Conservation (phyloP, 805 yeast species). For the Yarrowia osloensis region DNA sequence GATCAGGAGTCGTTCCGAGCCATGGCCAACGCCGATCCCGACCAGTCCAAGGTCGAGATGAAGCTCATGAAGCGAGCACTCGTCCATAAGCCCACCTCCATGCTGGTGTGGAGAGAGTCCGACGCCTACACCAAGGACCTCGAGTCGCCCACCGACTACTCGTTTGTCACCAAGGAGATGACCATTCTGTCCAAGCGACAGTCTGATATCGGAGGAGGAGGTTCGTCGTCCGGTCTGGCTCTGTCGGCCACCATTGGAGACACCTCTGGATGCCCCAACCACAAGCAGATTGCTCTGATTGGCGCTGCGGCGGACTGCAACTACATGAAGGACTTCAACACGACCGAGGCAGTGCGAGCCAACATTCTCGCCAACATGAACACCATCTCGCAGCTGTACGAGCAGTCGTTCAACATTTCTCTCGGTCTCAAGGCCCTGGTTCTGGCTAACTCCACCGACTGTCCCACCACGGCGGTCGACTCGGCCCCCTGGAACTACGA, state of each 20-base stretch:
- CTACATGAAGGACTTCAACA: slow-evolving; percentile 39
- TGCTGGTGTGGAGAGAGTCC: slow-evolving; percentile 30
- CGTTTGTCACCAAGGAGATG: slow-evolving; percentile 26
- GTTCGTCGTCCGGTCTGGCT: slow-evolving; percentile 38
- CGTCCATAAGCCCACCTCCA: slow-evolving; percentile 32
- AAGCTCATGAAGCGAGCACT: slow-evolving; percentile 31
- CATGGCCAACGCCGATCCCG: slow-evolving; percentile 26
- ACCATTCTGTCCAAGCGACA: slow-evolving; percentile 29
- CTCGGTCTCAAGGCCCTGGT: slow-evolving; percentile 42
- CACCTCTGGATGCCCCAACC: slow-evolving; percentile 42
- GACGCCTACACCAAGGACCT: slow-evolving; percentile 4
- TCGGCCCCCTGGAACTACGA: slow-evolving; percentile 40
- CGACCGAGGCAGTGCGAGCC: slow-evolving; percentile 38
- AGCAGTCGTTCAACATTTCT: slow-evolving; percentile 43
- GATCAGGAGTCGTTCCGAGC: slow-evolving; percentile 30
- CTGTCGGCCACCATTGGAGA: slow-evolving; percentile 39
- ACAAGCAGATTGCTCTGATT: slow-evolving; percentile 41
- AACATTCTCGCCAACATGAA: slow-evolving; percentile 42
- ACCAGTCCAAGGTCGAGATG: slow-evolving; percentile 30
- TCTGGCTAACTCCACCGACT: slow-evolving; percentile 29
- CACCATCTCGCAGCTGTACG: slow-evolving; percentile 43
- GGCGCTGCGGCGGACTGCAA: slow-evolving; percentile 46
- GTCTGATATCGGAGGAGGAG: slow-evolving; percentile 35
- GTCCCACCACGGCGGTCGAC: slow-evolving; percentile 17
- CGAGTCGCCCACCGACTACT: slow-evolving; percentile 10